Conservation (phyloP, 1,139 yeast species). For the Zygotorulaspora mrakii region DNA sequence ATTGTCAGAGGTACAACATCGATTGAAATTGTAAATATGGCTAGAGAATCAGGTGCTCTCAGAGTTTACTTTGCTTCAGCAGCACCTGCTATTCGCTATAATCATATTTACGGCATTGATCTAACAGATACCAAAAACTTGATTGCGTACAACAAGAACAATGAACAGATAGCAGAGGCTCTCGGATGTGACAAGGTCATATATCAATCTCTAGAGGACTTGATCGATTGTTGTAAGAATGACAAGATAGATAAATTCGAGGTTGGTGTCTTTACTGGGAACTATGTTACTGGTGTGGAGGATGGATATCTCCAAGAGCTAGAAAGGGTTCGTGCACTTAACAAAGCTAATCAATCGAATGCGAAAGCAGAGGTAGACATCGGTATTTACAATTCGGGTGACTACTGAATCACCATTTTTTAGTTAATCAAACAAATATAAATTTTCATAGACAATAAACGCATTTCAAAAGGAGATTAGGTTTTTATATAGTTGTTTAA, state of each 20-base stretch:
- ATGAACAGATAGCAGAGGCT: slow-evolving; percentile 67
- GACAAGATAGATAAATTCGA: slow-evolving; percentile 57
- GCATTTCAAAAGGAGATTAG: not conserved
- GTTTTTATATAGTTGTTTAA: too few relatives aligned
- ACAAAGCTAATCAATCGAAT: slow-evolving; percentile 54
- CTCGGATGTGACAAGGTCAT: slow-evolving; percentile 91
- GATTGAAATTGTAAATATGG: slow-evolving; percentile 94
- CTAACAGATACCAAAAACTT: slow-evolving; percentile 92
- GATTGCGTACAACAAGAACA: slow-evolving; percentile 78
- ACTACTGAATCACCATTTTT: slow-evolving; percentile 42
- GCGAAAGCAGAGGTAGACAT: slow-evolving; percentile 89
- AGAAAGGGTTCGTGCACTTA: slow-evolving; percentile 77
- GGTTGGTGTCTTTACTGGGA: slow-evolving; percentile 96
- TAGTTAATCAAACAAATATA: not conserved
- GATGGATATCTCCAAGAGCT: slow-evolving; percentile 75
- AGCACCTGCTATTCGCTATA: slow-evolving; percentile 93
- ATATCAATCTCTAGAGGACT: slow-evolving; percentile 80
- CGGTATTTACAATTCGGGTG: slow-evolving; percentile 85
- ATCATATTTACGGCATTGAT: slow-evolving; percentile 96
- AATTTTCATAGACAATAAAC: slow-evolving; percentile 1
- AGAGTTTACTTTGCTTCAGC: slow-evolving; percentile 93
- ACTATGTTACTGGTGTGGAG: slow-evolving; percentile 88
- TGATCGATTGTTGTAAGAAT: slow-evolving; percentile 71
- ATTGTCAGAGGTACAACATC: slow-evolving; percentile 98
- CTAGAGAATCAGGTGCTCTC: slow-evolving; percentile 94